Evolutionary conservation across 768 basidiomycete genomes (phyloP), one percentile per base, ranked within the genome.

Genomic region (Cystoderma amianthinum): DNA sequence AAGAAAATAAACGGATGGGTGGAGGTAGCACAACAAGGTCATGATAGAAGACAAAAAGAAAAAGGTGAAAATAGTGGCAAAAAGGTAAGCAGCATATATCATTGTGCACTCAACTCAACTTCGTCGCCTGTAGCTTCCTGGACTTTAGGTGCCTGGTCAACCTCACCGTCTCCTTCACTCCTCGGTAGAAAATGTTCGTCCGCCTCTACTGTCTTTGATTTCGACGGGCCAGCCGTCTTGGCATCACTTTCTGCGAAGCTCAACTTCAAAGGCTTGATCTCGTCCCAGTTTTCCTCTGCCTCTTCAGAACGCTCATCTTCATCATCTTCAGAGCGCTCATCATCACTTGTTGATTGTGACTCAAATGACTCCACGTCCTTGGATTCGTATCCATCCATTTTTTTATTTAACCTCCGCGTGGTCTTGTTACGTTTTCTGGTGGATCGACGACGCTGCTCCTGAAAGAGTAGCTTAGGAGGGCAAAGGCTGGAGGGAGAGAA

Each of bases 401-500:
- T 7, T 7, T 28, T 7, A 28, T 28, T 7, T 28, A 28, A n/a
- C 7, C 25, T 13, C 41, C 48, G 21, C 41, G 50, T 32, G 45
- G 19, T 21, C 34, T 32, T 15, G 24, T 33, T 24, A 10, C 42
- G 44, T 32, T 38, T 48, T 20, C 41, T 36, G 48, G 49, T 49
- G 20, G 50, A 47, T 4, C 47, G 56, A 2, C 60, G 57, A n/a
- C 25, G 25, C 7, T 28, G 34, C 6, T 46, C 43, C 2, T 71
- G 66, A 56, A 85, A 85, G 9, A 86, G 64, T 23, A 74, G 61
- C 49, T 68, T 76, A 0, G 84, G 82, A 2, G 72, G 67, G 36
- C 74, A 77, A 9, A 65, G 61, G 9, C 73, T 64, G 1, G 65
- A 59, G 1, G 80, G 80, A 24, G 80, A 78, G 52, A 68, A 88